Percentiles rank a stretch among this genome's conserved stretches.
Evolutionary conservation across 1,284 basidiomycete species (phyloP).

Genomic region (Moesziomyces parantarcticus): DNA sequence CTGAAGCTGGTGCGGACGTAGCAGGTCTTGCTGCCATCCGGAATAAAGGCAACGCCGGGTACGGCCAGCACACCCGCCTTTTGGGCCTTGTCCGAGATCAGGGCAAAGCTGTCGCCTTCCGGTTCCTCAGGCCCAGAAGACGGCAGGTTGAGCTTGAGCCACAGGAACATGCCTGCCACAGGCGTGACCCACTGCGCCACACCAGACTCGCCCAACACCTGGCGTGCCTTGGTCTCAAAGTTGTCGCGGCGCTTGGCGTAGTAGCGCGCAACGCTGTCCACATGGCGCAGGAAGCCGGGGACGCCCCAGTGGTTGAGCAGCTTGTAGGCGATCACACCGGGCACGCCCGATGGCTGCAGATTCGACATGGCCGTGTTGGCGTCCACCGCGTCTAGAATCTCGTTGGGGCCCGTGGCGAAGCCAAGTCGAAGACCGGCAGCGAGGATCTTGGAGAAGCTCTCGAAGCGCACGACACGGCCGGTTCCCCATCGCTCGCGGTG

Average conservation of each 20-base stretch:
- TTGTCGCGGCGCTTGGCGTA: slow-evolving; percentile 82
- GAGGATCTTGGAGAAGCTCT: slow-evolving; percentile 73
- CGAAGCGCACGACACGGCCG: slow-evolving; percentile 65
- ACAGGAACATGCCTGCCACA: slow-evolving; percentile 77
- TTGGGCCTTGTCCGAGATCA: slow-evolving; percentile 82
- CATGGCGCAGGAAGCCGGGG: slow-evolving; percentile 81
- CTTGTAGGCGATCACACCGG: slow-evolving; percentile 79
- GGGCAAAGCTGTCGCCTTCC: slow-evolving; percentile 77
- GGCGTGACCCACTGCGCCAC: slow-evolving; percentile 77
- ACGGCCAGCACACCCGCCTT: slow-evolving; percentile 86
- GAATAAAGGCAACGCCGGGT: slow-evolving; percentile 74
- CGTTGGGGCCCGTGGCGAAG: slow-evolving; percentile 81
- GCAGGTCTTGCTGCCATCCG: slow-evolving; percentile 42
- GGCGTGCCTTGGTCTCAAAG: slow-evolving; percentile 81
- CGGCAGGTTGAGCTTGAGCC: slow-evolving; percentile 65
- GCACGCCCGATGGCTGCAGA: slow-evolving; percentile 77
- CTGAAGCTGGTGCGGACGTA: slow-evolving; percentile 65
- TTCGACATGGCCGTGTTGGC: slow-evolving; percentile 77
- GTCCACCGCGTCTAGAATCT: slow-evolving; percentile 80
- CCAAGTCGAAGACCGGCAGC: slow-evolving; percentile 73
- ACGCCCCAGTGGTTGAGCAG: slow-evolving; percentile 77
- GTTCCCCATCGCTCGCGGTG: slow-evolving; percentile 51
- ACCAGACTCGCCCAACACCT: slow-evolving; percentile 73
- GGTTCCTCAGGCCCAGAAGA: slow-evolving; percentile 26
- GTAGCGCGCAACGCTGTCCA: slow-evolving; percentile 76